Base-by-base conservation (phyloP, 2,329 filamentous ascomycete genomes). In the Orbilia javanica region DNA sequence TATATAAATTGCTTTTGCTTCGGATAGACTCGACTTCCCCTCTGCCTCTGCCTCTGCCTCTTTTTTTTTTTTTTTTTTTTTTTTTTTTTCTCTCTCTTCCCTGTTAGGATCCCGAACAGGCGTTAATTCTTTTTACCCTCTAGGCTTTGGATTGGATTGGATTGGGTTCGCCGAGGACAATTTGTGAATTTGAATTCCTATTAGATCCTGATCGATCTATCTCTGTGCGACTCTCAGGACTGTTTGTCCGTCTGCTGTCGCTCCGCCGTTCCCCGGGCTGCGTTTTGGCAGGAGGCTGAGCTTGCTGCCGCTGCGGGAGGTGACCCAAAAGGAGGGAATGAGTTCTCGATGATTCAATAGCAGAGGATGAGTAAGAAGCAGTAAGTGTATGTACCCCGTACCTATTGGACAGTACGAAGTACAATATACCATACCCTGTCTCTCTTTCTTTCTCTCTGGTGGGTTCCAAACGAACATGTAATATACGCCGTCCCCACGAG, bases 251-350 rank as follows among this genome's bases (percentile, higher is more conserved):
- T 36, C 18, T 48, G 10, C 39, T 31, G 44, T 71, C 44, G 29
- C 68, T 64, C 68, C 68, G 68, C 57, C 34, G 68, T 70, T 60
- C 65, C 66, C 67, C 73, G 73, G 74, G 67, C 50, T 78, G 74
- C 74, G 63, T 67, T 72, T 78, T 78, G 62, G 74, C 74, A 72
- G 67, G 74, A 78, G 74, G 74, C 74, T 78, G 74, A 78, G 74
- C 67, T 70, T 31, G 46, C 34, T 55, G 48, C 48, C 44, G 46
- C 34, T 53, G 48, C 46, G 46, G 36, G 46, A 48, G 18, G 31
- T n/a, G 27, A 25, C 18, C 42, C 42, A 65, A 63, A 63, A 60
- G 55, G 55, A 60, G 55, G 36, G 50, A 73, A 73, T 60, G 60
- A 42, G 50, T 4, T 66, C n/a, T 57, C 60, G 55, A 52, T 27